Evolutionary conservation across 345 rosid species (phyloP).

Genomic region (Populus ilicifolia): DNA sequence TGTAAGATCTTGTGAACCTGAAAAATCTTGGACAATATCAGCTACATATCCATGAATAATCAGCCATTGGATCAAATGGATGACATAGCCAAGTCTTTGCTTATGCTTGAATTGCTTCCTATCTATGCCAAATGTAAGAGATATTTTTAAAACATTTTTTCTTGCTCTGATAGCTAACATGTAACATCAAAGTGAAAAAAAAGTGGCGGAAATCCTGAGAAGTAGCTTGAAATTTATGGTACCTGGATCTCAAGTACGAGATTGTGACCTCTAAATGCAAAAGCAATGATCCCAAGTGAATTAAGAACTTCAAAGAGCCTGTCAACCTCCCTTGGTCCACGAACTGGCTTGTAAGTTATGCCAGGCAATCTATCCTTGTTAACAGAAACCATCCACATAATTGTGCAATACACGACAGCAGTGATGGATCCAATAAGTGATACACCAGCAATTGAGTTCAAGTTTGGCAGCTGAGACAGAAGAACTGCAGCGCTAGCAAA

Average conservation of each 20-base stretch:
- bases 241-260: constrained; percentile 50
- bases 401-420: constrained; percentile 32
- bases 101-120: not conserved
- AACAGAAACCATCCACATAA: constrained; percentile 37
- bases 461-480: constrained; percentile 46
- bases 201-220: not conserved
- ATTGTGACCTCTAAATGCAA: constrained; percentile 51
- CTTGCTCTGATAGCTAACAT: not conserved
- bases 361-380: constrained; percentile 27
- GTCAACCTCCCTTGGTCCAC: not conserved
- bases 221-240: not conserved
- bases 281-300: constrained; percentile 37
- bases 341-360: constrained; percentile 31
- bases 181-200: not conserved
- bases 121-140: not conserved
- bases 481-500: constrained; percentile 35
- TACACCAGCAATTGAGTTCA: constrained; percentile 38
- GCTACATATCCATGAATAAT: not conserved
- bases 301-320: constrained; percentile 24
- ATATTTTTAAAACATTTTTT: not conserved
- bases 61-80: not conserved
- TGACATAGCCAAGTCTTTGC: not conserved
- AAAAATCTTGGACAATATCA: not conserved
- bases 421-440: constrained; percentile 36
- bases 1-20: not conserved